phyloP scores from a whole-genome alignment of 164 flowering plant genomes.

The Brasenia schreberi region DNA sequence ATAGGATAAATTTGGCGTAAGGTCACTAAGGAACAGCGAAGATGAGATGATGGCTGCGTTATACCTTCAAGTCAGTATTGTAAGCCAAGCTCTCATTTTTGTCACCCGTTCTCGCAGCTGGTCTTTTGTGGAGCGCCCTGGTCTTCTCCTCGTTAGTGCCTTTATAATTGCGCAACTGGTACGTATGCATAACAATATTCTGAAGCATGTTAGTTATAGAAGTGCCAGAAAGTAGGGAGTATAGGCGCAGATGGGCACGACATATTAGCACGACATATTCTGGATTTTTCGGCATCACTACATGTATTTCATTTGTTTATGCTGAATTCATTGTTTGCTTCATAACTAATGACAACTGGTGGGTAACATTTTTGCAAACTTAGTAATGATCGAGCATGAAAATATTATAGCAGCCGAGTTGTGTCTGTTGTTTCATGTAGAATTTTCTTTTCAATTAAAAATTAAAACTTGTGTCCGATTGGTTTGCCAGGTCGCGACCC shows the following conservation, averaged over 20 bases:
- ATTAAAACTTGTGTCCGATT: not conserved
- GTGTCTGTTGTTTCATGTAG: too few relatives aligned
- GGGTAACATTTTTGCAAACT: too few relatives aligned
- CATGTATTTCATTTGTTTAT: too few relatives aligned
- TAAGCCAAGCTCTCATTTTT: conserved; percentile 91
- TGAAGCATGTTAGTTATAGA: not conserved
- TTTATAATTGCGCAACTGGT: conserved; percentile 78
- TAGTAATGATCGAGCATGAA: too few relatives aligned
- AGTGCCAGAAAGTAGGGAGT: not conserved
- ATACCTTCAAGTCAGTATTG: conserved; percentile 93
- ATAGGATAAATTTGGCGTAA: conserved; percentile 64
- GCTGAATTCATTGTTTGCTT: too few relatives aligned
- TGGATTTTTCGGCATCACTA: too few relatives aligned
- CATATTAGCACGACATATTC: not conserved
- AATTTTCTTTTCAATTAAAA: too few relatives aligned
- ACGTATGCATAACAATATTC: conserved; percentile 8
- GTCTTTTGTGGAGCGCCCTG: conserved; percentile 87
- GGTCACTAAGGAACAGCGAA: conserved; percentile 17
- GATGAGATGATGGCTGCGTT: conserved; percentile 76
- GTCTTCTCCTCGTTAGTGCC: conserved; percentile 49
- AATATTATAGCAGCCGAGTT: too few relatives aligned
- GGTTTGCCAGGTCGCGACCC: conserved; percentile 60
- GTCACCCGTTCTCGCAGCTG: conserved; percentile 93
- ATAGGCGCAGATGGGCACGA: not conserved
- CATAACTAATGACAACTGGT: too few relatives aligned